Conservation (phyloP, 768 basidiomycete species). For the Auriscalpium orientale region DNA sequence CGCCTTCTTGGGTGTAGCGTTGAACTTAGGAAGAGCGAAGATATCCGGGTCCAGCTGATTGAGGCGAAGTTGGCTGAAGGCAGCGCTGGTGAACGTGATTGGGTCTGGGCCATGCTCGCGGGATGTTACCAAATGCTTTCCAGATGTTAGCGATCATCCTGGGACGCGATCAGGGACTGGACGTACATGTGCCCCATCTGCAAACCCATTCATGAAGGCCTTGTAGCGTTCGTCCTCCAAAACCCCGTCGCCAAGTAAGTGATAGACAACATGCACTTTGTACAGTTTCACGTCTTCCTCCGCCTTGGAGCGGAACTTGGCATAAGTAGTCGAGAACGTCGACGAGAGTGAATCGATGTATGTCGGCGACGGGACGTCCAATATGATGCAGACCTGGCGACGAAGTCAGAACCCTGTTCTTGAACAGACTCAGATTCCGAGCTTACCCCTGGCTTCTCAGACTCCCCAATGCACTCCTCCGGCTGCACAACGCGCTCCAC, state of each 20-base stretch:
- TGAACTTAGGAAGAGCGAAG: slow-evolving; percentile 63
- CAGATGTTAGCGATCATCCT: background rate
- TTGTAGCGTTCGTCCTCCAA: slow-evolving; percentile 63
- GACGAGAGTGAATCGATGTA: slow-evolving; percentile 48
- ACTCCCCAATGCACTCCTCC: slow-evolving; percentile 52
- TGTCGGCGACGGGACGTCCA: slow-evolving; percentile 61
- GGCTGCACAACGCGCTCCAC: slow-evolving; percentile 45
- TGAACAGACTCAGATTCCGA: background rate
- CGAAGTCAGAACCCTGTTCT: background rate
- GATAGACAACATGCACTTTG: slow-evolving; percentile 51
- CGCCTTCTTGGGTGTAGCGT: slow-evolving; percentile 30
- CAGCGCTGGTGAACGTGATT: slow-evolving; percentile 67
- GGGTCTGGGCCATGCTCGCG: slow-evolving; percentile 52
- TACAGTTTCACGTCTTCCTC: slow-evolving; percentile 34
- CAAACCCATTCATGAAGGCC: slow-evolving; percentile 65
- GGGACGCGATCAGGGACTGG: background rate
- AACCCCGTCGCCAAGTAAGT: slow-evolving; percentile 65
- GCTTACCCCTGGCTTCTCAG: slow-evolving; percentile 41
- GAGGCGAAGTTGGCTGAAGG: slow-evolving; percentile 64
- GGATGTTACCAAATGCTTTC: slow-evolving; percentile 71
- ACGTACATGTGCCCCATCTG: slow-evolving; percentile 52
- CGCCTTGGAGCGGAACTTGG: slow-evolving; percentile 37
- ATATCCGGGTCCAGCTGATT: slow-evolving; percentile 62
- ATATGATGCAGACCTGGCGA: slow-evolving; percentile 49
- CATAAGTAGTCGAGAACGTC: slow-evolving; percentile 37